A percentile compares a stretch with the other conserved stretches of the same genome.
phyloP scores from a whole-genome alignment of 768 basidiomycete genomes.

The Fomitopsis pulvina region DNA sequence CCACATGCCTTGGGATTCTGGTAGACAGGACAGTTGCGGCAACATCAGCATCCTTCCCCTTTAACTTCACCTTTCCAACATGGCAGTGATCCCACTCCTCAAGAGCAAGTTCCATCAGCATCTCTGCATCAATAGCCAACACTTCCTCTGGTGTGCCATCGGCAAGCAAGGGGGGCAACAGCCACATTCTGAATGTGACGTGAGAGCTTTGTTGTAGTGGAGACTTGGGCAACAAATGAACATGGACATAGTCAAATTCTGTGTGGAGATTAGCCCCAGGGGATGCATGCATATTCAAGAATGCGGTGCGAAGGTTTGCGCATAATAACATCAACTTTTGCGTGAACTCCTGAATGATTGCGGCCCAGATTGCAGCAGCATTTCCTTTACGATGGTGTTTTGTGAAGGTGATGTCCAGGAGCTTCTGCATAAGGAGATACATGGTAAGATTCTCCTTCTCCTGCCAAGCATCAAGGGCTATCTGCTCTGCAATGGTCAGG shows the following conservation, averaged over 20 bases:
- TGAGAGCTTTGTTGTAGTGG: not conserved
- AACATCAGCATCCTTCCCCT: not conserved
- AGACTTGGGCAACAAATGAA: too few relatives aligned
- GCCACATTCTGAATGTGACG: not conserved
- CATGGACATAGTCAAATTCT: too few relatives aligned
- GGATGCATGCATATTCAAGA: constrained; percentile 12
- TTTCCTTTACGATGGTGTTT: constrained; percentile 16
- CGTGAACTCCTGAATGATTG: constrained; percentile 26
- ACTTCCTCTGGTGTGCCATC: too few relatives aligned
- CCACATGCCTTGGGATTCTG: too few relatives aligned
- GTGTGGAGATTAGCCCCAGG: not conserved
- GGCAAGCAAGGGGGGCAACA: not conserved
- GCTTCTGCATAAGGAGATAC: constrained; percentile 2
- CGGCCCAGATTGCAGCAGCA: constrained; percentile 26
- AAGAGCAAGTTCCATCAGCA: too few relatives aligned
- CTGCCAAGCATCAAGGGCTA: too few relatives aligned
- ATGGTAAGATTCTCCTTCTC: too few relatives aligned
- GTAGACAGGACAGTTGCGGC: too few relatives aligned
- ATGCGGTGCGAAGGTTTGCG: constrained; percentile 17
- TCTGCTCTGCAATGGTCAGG: too few relatives aligned
- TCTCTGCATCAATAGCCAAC: too few relatives aligned
- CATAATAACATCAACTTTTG: constrained; percentile 15
- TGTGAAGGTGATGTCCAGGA: constrained; percentile 16
- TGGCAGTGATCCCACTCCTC: not conserved
- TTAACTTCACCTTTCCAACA: not conserved